A percentile compares a stretch with the other conserved stretches of the same genome.
phyloP scores from a whole-genome alignment of 768 basidiomycete genomes.

The Tricholoma saponaceum region DNA sequence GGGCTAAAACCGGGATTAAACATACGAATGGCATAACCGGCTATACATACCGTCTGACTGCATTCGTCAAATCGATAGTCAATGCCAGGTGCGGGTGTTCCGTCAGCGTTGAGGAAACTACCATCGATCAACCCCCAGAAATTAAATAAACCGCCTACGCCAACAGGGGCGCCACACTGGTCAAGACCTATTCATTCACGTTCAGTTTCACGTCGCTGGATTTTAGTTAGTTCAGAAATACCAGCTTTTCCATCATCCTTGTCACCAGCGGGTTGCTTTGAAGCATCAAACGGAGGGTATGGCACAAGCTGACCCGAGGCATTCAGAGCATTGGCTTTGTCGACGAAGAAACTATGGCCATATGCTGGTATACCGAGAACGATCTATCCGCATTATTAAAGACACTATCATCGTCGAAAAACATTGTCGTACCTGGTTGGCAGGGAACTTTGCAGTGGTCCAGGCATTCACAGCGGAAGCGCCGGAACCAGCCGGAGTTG shows the following conservation, averaged over 20 bases:
- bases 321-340: conserved; percentile 30
- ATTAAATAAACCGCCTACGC: conserved; percentile 48
- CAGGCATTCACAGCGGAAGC: conserved; percentile 67
- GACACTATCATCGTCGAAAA: no score
- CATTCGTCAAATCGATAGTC: conserved; percentile 60
- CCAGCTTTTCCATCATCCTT: conserved; percentile 37
- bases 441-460: conserved; percentile 74
- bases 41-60: conserved; percentile 63
- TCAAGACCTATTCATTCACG: conserved; percentile 28
- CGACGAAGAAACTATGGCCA: conserved; percentile 67
- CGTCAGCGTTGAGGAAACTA: conserved; percentile 48
- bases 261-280: conserved; percentile 45
- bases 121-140: conserved; percentile 56
- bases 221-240: conserved; percentile 3
- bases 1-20: conserved; percentile 36
- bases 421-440: conserved; percentile 28
- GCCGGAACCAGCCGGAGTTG: conserved; percentile 64
- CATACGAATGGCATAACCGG: background rate
- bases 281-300: conserved; percentile 48
- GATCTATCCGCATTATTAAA: conserved; percentile 34
- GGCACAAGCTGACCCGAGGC: conserved; percentile 28
- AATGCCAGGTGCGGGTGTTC: conserved; percentile 45
- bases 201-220: background rate
- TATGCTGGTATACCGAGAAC: conserved; percentile 80
- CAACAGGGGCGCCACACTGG: conserved; percentile 40